Evolutionary conservation across 306 rosid genomes (phyloP), one percentile per base, ranked within the genome.

Genomic region (Cyclanthera cordifolia): DNA sequence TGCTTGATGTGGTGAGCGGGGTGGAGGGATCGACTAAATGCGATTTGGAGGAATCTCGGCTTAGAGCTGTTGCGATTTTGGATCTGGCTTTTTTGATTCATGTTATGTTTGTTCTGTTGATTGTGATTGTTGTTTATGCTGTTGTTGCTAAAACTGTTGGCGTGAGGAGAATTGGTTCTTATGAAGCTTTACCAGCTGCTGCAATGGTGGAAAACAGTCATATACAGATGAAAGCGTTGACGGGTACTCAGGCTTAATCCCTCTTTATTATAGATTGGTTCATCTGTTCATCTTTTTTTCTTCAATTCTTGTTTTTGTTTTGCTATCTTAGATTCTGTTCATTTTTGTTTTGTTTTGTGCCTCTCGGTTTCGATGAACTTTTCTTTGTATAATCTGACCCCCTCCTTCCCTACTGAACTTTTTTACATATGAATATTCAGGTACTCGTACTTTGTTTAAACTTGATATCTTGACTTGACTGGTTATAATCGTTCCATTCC

Each of bases 21-120:
- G 87, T 90, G 0, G 94, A 87, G 71, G 94, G 96, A 1, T 93
- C 99, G 9, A 93, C 99, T 17, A 79, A 87, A 63, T 90, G 99
- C n/a, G 96, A 87, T 48, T 78, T 93, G 4, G 94, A 90, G 1
- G 94, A 87, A 37, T 93, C 95, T 17, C 81, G 80, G 79, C 75
- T 86, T 45, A 79, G 99, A 20, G 96, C 99, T 2, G 80, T 82
- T 0, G 95, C 99, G 5, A 67, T 93, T 55, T 83, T 93, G 46
- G 99, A 93, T 79, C 83, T 93, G 3, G 82, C 85, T 0, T 86
- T 93, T 61, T 55, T 85, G 60, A 67, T 89, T 13, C 91, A 93
- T 11, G 85, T 81, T 2, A 79, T 80, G 83, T 73, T 93, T 8
- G 91, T 85, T 8, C 27, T 90, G 72, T 39, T 93, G 37, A 50